Evolutionary conservation across 441 rosid species (phyloP).

Genomic region (Brassica hybrid): DNA sequence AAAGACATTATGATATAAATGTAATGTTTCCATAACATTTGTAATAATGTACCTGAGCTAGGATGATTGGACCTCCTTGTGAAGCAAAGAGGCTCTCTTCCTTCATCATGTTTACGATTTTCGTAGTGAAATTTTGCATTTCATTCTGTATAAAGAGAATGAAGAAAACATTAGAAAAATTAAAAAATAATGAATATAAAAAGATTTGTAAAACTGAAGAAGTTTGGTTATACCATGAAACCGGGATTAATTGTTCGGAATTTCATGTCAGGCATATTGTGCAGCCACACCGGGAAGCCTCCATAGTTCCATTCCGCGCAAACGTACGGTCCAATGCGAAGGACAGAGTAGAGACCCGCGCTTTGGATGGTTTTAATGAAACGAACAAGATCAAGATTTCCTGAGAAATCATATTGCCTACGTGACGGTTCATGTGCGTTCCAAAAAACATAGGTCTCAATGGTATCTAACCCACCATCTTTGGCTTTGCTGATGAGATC

Average conservation of each 20-base stretch:
- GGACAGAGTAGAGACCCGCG: slow-evolving; percentile 49
- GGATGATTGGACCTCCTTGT: slow-evolving; percentile 77
- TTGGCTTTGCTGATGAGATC: slow-evolving; percentile 52
- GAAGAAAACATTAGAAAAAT: neutral
- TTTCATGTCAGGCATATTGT: slow-evolving; percentile 46
- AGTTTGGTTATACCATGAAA: slow-evolving; percentile 44
- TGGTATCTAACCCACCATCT: slow-evolving; percentile 54
- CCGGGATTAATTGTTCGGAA: slow-evolving; percentile 48
- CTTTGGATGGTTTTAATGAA: slow-evolving; percentile 53
- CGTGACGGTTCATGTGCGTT: slow-evolving; percentile 54
- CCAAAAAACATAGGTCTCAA: slow-evolving; percentile 62
- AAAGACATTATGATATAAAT: neutral
- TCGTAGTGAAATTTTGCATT: slow-evolving; percentile 54
- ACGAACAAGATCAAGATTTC: slow-evolving; percentile 50
- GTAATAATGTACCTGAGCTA: slow-evolving; percentile 41
- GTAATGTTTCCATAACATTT: neutral
- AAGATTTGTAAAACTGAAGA: neutral
- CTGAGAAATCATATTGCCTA: slow-evolving; percentile 54
- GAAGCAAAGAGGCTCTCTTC: slow-evolving; percentile 66
- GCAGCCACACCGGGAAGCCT: slow-evolving; percentile 62
- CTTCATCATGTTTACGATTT: slow-evolving; percentile 62
- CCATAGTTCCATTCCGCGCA: slow-evolving; percentile 67
- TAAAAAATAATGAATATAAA: neutral
- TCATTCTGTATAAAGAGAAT: slow-evolving; percentile 41
- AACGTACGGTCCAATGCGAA: slow-evolving; percentile 62